A percentile compares a stretch with the other conserved stretches of the same genome.
phyloP scores from a whole-genome alignment of 2,329 filamentous ascomycete genomes.

The Blastomyces parvus region DNA sequence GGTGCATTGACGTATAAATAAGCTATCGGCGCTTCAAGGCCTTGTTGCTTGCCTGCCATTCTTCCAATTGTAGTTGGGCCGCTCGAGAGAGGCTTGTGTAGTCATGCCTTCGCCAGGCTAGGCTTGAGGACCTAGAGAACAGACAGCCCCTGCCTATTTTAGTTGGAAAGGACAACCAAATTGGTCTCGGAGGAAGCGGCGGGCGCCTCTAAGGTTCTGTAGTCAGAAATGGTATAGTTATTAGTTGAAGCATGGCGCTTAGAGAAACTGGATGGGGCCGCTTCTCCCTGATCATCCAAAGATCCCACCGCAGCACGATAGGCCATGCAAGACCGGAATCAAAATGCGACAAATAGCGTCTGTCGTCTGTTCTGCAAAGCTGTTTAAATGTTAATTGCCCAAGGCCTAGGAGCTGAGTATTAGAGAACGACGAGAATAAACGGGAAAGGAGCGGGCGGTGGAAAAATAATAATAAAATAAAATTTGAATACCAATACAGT shows the following conservation, averaged over 20 bases:
- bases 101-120: not conserved
- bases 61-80: no score
- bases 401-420: not conserved
- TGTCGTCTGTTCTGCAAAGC: not conserved
- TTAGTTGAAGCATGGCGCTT: not conserved
- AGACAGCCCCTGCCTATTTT: not conserved
- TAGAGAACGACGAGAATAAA: not conserved
- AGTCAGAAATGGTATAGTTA: not conserved
- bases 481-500: not conserved
- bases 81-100: not conserved
- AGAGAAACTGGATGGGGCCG: not conserved
- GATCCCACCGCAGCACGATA: not conserved
- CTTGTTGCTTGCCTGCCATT: no score
- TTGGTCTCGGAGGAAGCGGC: not conserved
- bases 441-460: not conserved
- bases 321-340: not conserved
- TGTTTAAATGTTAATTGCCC: not conserved
- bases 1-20: no score
- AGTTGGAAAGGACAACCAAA: not conserved
- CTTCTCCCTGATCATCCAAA: not conserved
- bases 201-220: not conserved
- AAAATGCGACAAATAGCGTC: not conserved
- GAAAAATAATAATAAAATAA: not conserved
- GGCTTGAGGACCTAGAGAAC: no score
- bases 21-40: no score